A percentile compares a stretch with the other conserved stretches of the same genome.
phyloP scores from a whole-genome alignment of 2,329 filamentous ascomycete genomes.

The Sclerotinia trifoliorum region DNA sequence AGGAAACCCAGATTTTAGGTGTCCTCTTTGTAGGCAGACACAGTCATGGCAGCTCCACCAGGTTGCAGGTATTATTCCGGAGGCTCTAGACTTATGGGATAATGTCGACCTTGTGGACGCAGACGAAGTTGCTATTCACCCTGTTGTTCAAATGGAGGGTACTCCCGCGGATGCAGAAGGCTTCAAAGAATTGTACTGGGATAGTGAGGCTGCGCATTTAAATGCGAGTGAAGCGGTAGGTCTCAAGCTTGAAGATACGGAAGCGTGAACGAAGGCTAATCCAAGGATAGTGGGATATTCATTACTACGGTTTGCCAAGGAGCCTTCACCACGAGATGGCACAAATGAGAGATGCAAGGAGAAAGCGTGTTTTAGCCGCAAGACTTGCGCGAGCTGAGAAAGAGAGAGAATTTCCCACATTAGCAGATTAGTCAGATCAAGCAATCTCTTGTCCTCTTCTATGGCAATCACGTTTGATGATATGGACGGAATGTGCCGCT shows the following conservation, averaged over 20 bases:
- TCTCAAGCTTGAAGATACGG: not conserved
- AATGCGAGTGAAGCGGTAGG: not conserved
- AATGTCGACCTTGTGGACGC: slow-evolving; percentile 10
- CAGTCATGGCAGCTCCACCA: slow-evolving; percentile 12
- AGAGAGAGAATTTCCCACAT: not conserved
- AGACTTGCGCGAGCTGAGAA: not conserved
- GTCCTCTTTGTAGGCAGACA: slow-evolving; percentile 22
- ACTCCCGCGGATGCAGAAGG: not conserved
- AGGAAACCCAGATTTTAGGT: slow-evolving; percentile 17
- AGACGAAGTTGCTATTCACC: not conserved
- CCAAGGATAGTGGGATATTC: not conserved
- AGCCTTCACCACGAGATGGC: slow-evolving; percentile 5
- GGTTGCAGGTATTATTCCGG: slow-evolving; percentile 22
- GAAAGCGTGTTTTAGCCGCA: not conserved
- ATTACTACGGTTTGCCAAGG: not conserved
- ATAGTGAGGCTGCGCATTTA: not conserved
- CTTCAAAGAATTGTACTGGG: slow-evolving; percentile 10
- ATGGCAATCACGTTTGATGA: not conserved
- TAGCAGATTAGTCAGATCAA: not conserved
- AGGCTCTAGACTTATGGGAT: slow-evolving; percentile 27
- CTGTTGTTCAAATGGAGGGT: slow-evolving; percentile 2
- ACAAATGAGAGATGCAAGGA: slow-evolving; percentile 16
- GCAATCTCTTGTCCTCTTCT: not conserved
- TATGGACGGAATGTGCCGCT: not conserved
- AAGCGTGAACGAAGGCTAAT: not conserved